These are phyloP conservation scores for Spiromastix sp. DNA, from an alignment of 2,329 filamentous ascomycete genomes.

Conservation along the genomic window DNA sequence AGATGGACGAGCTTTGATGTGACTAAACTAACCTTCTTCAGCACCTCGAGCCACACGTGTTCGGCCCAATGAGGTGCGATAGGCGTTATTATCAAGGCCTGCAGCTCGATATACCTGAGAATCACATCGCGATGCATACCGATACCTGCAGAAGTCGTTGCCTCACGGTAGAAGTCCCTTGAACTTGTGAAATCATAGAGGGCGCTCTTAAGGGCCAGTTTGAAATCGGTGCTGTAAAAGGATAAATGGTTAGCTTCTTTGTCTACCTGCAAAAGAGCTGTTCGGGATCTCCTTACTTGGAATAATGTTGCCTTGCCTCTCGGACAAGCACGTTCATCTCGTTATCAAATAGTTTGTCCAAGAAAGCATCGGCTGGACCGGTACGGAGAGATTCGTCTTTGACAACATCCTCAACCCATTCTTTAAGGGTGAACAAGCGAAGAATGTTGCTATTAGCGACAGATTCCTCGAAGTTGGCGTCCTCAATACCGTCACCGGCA, in stretches of 20 bases:
- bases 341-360: conserved; percentile 84
- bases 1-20: conserved; percentile 1
- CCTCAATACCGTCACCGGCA: conserved; percentile 84
- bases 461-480: conserved; percentile 94
- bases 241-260: too few species aligned
- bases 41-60: conserved; percentile 85
- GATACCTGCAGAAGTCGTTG: conserved; percentile 62
- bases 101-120: conserved; percentile 72
- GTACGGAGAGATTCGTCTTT: conserved; percentile 65
- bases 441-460: conserved; percentile 89
- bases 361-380: conserved; percentile 66
- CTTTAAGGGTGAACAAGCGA: conserved; percentile 68
- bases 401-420: conserved; percentile 84
- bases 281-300: conserved; percentile 51
- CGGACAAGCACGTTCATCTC: conserved; percentile 78
- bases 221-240: background rate
- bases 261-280: too few species aligned
- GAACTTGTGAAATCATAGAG: conserved; percentile 88
- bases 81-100: conserved; percentile 70
- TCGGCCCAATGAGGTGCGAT: conserved; percentile 92
- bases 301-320: conserved; percentile 70
- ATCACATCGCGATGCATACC: conserved; percentile 80
- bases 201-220: conserved; percentile 19
- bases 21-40: conserved; percentile 48
- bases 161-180: conserved; percentile 83